A percentile compares a stretch with the other conserved stretches of the same genome.
Conservation (phyloP, 2,329 filamentous ascomycete species). For the Fusarium sterilihyphosum region DNA sequence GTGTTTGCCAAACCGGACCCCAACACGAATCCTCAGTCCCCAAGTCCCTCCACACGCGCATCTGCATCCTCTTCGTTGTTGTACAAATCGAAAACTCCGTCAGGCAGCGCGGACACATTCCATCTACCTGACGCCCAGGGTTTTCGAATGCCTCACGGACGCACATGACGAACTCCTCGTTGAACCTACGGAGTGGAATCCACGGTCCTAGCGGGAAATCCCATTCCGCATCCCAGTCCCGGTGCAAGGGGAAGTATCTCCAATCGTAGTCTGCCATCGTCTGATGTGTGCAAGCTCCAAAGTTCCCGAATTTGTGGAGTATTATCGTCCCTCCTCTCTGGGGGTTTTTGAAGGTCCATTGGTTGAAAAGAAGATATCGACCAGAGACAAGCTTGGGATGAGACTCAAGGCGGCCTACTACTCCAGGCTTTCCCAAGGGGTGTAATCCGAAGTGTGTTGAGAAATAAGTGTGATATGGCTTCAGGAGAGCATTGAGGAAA, state of each 20-base stretch:
- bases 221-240: neutral
- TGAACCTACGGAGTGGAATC: neutral
- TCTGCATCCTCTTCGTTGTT: neutral
- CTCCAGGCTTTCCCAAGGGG: too few species aligned
- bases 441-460: rapidly evolving
- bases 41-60: conserved; percentile 1
- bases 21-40: neutral
- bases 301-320: neutral
- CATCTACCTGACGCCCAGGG: neutral
- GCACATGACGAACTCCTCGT: neutral
- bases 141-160: neutral
- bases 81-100: conserved; percentile 1
- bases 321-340: neutral
- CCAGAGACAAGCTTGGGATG: conserved; percentile 2
- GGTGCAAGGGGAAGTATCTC: neutral
- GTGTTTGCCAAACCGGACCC: neutral
- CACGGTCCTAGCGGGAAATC: neutral
- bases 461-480: neutral
- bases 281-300: conserved; percentile 5
- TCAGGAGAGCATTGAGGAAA: neutral
- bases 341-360: neutral
- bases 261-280: neutral
- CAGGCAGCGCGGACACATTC: neutral
- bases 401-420: neutral
- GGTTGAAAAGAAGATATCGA: conserved; percentile 1